Percentiles rank a stretch among this genome's conserved stretches.
Evolutionary conservation across 305 asterid genomes (phyloP).

Genomic region (Solanum hybrid): DNA sequence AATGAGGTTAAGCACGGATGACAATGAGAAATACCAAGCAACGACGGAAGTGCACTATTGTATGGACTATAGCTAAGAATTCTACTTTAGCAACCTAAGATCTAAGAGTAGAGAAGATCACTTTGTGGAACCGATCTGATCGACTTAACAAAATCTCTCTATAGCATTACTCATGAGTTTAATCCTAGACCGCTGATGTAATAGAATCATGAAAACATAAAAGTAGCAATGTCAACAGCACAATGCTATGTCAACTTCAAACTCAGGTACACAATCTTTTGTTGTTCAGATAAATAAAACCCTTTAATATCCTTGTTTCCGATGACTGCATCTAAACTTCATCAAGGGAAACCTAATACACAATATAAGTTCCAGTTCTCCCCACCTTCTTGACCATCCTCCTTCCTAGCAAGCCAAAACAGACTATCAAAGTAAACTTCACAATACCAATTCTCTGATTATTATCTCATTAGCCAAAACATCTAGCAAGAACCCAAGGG

Average conservation of each 20-base stretch:
- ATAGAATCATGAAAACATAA: not conserved
- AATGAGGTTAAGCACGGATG: not conserved
- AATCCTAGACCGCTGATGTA: not conserved
- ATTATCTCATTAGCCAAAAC: not conserved
- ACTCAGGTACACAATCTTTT: not conserved
- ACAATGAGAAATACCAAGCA: not conserved
- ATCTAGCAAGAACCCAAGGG: not conserved
- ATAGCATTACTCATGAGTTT: not conserved
- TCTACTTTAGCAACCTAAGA: not conserved
- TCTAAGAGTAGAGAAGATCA: not conserved
- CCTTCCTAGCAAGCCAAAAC: not conserved
- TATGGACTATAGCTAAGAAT: not conserved
- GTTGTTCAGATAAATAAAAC: not conserved
- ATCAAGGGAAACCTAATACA: not conserved
- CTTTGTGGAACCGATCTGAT: not conserved
- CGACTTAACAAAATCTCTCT: not conserved
- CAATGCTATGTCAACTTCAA: not conserved
- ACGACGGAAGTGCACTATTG: not conserved
- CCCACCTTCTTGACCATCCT: not conserved
- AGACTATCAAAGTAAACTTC: not conserved
- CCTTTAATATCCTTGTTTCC: not conserved
- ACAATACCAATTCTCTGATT: not conserved
- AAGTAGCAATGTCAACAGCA: not conserved
- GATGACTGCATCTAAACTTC: not conserved
- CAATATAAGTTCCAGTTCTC: not conserved